These are phyloP conservation scores for Vitis hybrid DNA, from an alignment of 177 flowering plant species.

Conservation along the genomic window DNA sequence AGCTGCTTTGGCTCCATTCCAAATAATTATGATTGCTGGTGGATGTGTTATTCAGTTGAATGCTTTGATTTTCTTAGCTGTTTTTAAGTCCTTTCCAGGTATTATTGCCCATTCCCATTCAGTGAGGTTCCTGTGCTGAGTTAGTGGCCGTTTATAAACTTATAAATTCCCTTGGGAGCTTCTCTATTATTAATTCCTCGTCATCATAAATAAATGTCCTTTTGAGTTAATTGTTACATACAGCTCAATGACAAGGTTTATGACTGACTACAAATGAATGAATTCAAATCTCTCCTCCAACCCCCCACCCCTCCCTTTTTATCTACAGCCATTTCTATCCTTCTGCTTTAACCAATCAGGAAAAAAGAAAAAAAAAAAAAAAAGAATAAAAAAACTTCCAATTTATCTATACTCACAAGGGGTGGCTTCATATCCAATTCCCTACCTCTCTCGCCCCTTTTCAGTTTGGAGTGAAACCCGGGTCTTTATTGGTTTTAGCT, in stretches of 20 bases:
- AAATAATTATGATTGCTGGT: too few species aligned
- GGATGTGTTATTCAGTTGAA: too few species aligned
- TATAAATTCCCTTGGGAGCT: not conserved
- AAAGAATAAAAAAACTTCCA: not conserved
- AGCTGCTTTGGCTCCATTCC: too few species aligned
- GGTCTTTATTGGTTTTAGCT: conserved; percentile 93
- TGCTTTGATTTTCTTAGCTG: too few species aligned
- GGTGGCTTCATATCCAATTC: too few species aligned
- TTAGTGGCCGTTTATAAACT: too few species aligned
- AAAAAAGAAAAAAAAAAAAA: conserved; percentile 9
- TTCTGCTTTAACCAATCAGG: not conserved
- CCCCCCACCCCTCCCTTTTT: conserved; percentile 12
- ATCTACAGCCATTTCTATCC: conserved; percentile 4
- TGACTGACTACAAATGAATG: conserved; percentile 59
- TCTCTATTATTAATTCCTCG: conserved; percentile 22
- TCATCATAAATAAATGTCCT: conserved; percentile 24
- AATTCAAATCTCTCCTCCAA: conserved; percentile 21
- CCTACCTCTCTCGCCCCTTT: not conserved
- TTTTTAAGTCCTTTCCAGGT: too few species aligned
- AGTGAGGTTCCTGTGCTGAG: not conserved
- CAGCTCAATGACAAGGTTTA: conserved; percentile 12
- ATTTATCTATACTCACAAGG: not conserved
- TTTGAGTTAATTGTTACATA: conserved; percentile 10
- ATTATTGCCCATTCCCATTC: too few species aligned
- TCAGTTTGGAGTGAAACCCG: conserved; percentile 37